Percentiles rank a stretch among this genome's conserved stretches.
Evolutionary conservation across 2,329 filamentous ascomycete species (phyloP).

Genomic region (Didymella lethalis): DNA sequence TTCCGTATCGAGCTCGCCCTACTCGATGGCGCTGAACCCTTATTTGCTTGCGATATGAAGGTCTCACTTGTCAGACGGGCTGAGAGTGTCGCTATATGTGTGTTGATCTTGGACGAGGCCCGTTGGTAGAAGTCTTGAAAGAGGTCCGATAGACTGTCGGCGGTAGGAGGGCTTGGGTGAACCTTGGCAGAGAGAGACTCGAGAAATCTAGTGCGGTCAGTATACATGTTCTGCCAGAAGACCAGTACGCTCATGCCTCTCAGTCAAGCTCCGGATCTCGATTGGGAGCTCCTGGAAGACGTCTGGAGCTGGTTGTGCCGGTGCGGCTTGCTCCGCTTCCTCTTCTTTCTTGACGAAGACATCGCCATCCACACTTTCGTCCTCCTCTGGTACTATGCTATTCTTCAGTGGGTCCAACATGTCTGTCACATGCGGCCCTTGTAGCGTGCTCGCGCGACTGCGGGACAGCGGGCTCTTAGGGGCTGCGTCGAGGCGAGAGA

Average conservation of each 20-base stretch:
- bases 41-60: slow-evolving; percentile 36
- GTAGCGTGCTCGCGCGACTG: slow-evolving; percentile 58
- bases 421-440: slow-evolving; percentile 53
- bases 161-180: slow-evolving; percentile 80
- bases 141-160: slow-evolving; percentile 81
- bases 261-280: slow-evolving; percentile 87
- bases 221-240: background rate
- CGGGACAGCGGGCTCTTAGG: slow-evolving; percentile 47
- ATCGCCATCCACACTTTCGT: slow-evolving; percentile 46
- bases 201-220: slow-evolving; percentile 72
- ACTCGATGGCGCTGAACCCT: slow-evolving; percentile 53
- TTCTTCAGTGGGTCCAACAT: slow-evolving; percentile 55
- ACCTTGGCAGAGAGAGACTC: slow-evolving; percentile 88
- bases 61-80: slow-evolving; percentile 75
- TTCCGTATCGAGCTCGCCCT: slow-evolving; percentile 50
- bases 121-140: slow-evolving; percentile 94
- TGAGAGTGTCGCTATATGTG: slow-evolving; percentile 82
- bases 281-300: slow-evolving; percentile 91
- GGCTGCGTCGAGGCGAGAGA: slow-evolving; percentile 57
- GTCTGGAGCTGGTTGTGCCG: slow-evolving; percentile 59
- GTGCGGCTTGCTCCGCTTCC: slow-evolving; percentile 36
- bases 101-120: slow-evolving; percentile 82
- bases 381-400: slow-evolving; percentile 45
- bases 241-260: slow-evolving; percentile 66
- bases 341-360: slow-evolving; percentile 54